Evolutionary conservation across 2,329 filamentous ascomycete species (phyloP).

Genomic region (Calycina herbarum): DNA sequence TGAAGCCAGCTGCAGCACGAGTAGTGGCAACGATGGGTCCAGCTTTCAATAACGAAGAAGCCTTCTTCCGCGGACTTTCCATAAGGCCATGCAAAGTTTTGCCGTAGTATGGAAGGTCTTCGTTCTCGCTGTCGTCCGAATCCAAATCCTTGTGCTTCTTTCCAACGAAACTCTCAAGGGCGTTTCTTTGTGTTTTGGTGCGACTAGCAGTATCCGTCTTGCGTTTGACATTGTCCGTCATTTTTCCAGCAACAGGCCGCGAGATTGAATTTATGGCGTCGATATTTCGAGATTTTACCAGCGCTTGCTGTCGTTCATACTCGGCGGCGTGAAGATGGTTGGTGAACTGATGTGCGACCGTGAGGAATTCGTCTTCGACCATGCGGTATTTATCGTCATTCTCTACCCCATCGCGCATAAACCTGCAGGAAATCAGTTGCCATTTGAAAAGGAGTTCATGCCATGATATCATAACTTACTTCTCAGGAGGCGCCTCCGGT

Average conservation of each 20-base stretch:
- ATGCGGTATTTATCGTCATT: slow-evolving; percentile 76
- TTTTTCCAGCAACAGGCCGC: slow-evolving; percentile 40
- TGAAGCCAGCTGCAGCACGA: slow-evolving; percentile 38
- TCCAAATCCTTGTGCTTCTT: slow-evolving; percentile 28
- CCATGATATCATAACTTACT: slow-evolving; percentile 37
- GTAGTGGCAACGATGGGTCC: slow-evolving; percentile 26
- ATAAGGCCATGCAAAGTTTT: slow-evolving; percentile 46
- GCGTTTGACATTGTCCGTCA: slow-evolving; percentile 34
- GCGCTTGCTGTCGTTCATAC: slow-evolving; percentile 66
- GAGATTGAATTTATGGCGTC: slow-evolving; percentile 43
- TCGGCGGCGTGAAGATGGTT: slow-evolving; percentile 75
- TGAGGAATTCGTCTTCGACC: slow-evolving; percentile 79
- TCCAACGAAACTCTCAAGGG: slow-evolving; percentile 28
- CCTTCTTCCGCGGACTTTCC: slow-evolving; percentile 41
- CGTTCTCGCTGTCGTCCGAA: slow-evolving; percentile 35
- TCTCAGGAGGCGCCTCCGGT: slow-evolving; percentile 48
- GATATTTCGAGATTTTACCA: slow-evolving; percentile 55
- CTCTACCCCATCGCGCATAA: slow-evolving; percentile 63
- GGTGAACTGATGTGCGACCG: slow-evolving; percentile 68
- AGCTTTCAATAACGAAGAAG: slow-evolving; percentile 34
- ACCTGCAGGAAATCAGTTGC: slow-evolving; percentile 28
- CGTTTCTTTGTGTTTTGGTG: slow-evolving; percentile 40
- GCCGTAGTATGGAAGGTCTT: slow-evolving; percentile 37
- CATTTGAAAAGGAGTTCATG: neutral
- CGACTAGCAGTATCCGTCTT: slow-evolving; percentile 39